phyloP scores from a whole-genome alignment of 2,329 filamentous ascomycete species.

The Exophiala sp. region DNA sequence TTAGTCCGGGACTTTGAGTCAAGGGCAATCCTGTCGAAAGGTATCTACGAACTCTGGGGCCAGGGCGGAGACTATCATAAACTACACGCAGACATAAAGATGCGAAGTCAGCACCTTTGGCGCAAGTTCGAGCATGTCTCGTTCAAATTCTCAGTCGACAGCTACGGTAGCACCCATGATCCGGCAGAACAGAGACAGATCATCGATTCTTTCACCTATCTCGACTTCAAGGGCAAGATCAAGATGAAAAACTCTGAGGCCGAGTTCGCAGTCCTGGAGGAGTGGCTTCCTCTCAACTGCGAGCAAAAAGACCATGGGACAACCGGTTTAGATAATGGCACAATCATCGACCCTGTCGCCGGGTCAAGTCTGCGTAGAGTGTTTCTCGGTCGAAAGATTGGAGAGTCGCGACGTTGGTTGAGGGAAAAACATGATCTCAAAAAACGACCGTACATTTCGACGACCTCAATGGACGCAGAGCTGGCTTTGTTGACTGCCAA shows the following conservation, averaged over 20 bases:
- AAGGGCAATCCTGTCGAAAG: conserved; percentile 76
- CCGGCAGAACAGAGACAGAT: conserved; percentile 63
- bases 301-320: neutral
- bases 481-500: conserved; percentile 89
- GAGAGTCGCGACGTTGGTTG: conserved; percentile 62
- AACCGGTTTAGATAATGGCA: conserved; percentile 35
- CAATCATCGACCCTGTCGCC: conserved; percentile 37
- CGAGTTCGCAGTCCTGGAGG: conserved; percentile 77
- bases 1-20: conserved; percentile 65
- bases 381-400: conserved; percentile 71
- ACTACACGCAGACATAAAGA: conserved; percentile 64
- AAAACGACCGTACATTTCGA: conserved; percentile 88
- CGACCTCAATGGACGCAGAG: conserved; percentile 96
- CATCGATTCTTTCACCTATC: conserved; percentile 77
- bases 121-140: conserved; percentile 58
- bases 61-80: conserved; percentile 59
- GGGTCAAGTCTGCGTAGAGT: conserved; percentile 51
- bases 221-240: conserved; percentile 75
- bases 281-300: conserved; percentile 58
- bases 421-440: conserved; percentile 80
- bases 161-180: conserved; percentile 71
- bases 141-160: conserved; percentile 82
- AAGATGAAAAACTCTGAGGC: conserved; percentile 69
- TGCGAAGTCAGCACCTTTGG: conserved; percentile 64
- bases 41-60: conserved; percentile 88